A percentile compares a stretch with the other conserved stretches of the same genome.
Evolutionary conservation across 2,329 filamentous ascomycete genomes (phyloP).

Genomic region (Dendryphion nanum): DNA sequence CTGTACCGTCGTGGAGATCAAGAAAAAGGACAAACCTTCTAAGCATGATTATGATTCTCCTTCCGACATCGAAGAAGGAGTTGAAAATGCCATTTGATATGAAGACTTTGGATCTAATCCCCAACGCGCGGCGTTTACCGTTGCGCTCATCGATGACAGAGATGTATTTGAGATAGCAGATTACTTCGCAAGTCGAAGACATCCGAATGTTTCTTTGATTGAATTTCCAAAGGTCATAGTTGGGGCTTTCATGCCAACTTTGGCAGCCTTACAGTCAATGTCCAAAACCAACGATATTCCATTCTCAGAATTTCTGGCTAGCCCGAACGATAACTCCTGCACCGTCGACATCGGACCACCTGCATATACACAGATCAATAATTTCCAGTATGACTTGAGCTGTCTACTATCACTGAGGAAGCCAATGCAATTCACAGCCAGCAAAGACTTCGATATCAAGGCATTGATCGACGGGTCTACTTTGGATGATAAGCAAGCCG

Average conservation of each 20-base stretch:
- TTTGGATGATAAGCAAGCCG: conserved; percentile 53
- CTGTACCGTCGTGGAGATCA: conserved; percentile 7
- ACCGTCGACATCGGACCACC: conserved; percentile 45
- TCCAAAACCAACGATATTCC: conserved; percentile 6
- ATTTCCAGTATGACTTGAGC: conserved; percentile 52
- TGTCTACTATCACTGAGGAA: conserved; percentile 13
- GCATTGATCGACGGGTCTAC: conserved; percentile 12
- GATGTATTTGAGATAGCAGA: too few species aligned
- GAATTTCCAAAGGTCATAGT: conserved; percentile 19
- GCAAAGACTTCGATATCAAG: conserved; percentile 5
- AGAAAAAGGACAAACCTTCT: too few species aligned
- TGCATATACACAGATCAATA: conserved; percentile 48
- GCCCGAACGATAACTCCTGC: not conserved
- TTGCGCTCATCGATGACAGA: too few species aligned
- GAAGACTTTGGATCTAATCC: too few species aligned
- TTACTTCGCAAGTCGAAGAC: too few species aligned
- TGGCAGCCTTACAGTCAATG: conserved; percentile 16
- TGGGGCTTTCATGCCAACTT: conserved; percentile 14
- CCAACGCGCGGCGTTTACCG: too few species aligned
- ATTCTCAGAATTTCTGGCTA: conserved; percentile 12
- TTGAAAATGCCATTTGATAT: too few species aligned
- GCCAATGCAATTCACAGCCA: conserved; percentile 10
- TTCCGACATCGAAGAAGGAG: too few species aligned
- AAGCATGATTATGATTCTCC: too few species aligned
- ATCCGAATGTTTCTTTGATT: conserved; percentile 7